Percentiles rank a stretch among this genome's conserved stretches.
phyloP scores from a whole-genome alignment of 1,284 basidiomycete species.

The Cryptococcus sp. region DNA sequence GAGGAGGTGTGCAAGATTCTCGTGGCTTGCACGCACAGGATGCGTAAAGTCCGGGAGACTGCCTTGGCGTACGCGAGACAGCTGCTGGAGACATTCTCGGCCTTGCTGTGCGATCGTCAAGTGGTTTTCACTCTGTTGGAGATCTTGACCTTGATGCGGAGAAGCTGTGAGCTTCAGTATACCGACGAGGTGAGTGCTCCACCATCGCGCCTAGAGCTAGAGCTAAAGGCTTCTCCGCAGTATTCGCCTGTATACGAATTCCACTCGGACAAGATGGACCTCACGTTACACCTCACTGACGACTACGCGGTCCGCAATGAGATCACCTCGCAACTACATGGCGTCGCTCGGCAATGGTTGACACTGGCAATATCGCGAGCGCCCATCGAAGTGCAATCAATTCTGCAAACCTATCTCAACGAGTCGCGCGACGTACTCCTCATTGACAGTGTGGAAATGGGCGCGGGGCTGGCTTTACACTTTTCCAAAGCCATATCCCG shows the following conservation, averaged over 20 bases:
- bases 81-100: slow-evolving; percentile 89
- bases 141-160: slow-evolving; percentile 82
- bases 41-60: slow-evolving; percentile 75
- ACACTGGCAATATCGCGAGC: slow-evolving; percentile 80
- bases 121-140: slow-evolving; percentile 89
- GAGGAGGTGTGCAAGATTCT: slow-evolving; percentile 76
- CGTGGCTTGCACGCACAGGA: slow-evolving; percentile 78
- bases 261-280: slow-evolving; percentile 70
- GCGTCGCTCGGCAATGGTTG: slow-evolving; percentile 78
- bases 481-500: slow-evolving; percentile 78
- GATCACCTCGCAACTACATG: slow-evolving; percentile 73
- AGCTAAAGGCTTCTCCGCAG: slow-evolving; percentile 52
- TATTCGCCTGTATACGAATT: slow-evolving; percentile 87
- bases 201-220: not conserved
- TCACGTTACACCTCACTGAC: slow-evolving; percentile 82
- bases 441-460: slow-evolving; percentile 77
- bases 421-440: slow-evolving; percentile 68
- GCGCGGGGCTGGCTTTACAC: slow-evolving; percentile 81
- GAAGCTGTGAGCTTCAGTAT: slow-evolving; percentile 87
- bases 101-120: slow-evolving; percentile 85
- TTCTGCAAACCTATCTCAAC: slow-evolving; percentile 80
- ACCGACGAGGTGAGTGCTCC: slow-evolving; percentile 72
- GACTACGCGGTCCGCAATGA: slow-evolving; percentile 83
- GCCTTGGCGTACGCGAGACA: slow-evolving; percentile 81
- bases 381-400: slow-evolving; percentile 88